These are phyloP conservation scores for Exophiala lecanii-corni DNA, from an alignment of 2,329 filamentous ascomycete species.

Conservation along the genomic window DNA sequence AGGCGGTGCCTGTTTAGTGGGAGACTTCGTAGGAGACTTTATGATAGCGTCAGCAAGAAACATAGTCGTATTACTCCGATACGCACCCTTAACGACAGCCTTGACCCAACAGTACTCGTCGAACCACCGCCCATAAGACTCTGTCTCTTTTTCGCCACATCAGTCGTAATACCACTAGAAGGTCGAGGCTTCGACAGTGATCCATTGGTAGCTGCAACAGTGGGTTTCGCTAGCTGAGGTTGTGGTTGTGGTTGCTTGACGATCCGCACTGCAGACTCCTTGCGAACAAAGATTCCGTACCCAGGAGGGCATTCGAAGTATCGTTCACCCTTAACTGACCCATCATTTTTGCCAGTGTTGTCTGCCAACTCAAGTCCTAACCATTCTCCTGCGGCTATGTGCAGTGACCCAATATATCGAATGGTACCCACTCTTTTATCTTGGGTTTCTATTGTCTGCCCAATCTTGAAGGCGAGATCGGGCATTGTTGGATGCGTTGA, in stretches of 20 bases:
- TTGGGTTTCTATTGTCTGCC: conserved; percentile 72
- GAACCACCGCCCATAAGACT: conserved; percentile 65
- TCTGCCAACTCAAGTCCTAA: conserved; percentile 84
- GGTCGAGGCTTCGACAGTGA: conserved; percentile 36
- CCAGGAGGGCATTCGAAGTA: conserved; percentile 75
- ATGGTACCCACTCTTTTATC: conserved; percentile 74
- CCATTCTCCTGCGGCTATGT: conserved; percentile 82
- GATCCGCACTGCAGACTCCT: conserved; percentile 59
- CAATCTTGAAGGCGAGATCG: conserved; percentile 42
- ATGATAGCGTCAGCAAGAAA: conserved; percentile 6
- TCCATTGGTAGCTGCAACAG: conserved; percentile 29
- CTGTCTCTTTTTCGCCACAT: conserved; percentile 54
- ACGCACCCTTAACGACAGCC: conserved; percentile 36
- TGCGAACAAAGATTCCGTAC: conserved; percentile 82
- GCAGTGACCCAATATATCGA: conserved; percentile 69
- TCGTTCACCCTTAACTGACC: conserved; percentile 76
- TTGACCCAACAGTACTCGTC: conserved; percentile 40
- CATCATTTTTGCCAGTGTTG: conserved; percentile 85
- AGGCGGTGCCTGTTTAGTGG: conserved; percentile 62
- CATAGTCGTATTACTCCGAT: too few species aligned
- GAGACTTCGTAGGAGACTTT: conserved; percentile 73
- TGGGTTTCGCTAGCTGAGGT: conserved; percentile 33
- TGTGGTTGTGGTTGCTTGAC: conserved; percentile 41
- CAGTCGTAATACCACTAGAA: conserved; percentile 46
- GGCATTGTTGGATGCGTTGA: conserved; percentile 28